phyloP scores from a whole-genome alignment of 108 stramenopile species.

The Aureococcus anophagefferens region DNA sequence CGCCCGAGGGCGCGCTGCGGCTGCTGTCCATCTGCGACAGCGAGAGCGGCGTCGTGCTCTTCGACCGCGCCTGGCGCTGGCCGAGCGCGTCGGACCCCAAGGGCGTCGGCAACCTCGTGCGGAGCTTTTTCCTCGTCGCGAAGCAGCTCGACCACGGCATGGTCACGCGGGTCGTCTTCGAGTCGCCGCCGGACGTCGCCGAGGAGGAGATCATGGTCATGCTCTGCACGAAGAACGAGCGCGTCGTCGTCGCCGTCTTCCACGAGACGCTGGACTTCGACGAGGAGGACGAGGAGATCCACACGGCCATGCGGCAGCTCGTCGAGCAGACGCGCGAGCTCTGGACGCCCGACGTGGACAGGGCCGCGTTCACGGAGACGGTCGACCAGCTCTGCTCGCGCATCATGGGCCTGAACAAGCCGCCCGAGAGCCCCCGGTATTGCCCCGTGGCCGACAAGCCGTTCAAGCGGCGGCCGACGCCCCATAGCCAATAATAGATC shows the following conservation, averaged over 20 bases:
- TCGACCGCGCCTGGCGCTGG: constrained; percentile 22
- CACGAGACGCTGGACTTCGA: neutral
- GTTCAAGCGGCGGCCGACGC: too few species aligned
- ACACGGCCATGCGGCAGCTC: neutral
- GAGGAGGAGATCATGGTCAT: neutral
- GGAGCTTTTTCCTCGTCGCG: neutral
- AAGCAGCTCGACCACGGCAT: neutral
- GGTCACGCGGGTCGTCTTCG: neutral
- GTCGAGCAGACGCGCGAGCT: constrained; percentile 1
- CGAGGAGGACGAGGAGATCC: neutral
- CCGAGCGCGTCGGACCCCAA: constrained; percentile 23
- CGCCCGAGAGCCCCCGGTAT: too few species aligned
- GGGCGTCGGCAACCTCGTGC: constrained; percentile 5
- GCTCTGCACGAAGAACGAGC: neutral
- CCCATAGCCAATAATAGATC: too few species aligned
- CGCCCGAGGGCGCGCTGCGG: too few species aligned
- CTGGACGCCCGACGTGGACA: neutral
- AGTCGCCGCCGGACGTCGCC: neutral
- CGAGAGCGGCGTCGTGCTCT: neutral
- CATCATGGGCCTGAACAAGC: too few species aligned
- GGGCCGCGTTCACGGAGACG: too few species aligned
- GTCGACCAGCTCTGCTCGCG: too few species aligned
- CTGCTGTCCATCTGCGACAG: neutral
- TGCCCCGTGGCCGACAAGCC: too few species aligned
- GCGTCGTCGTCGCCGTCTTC: neutral